Percentiles rank a stretch among this genome's conserved stretches.
These are phyloP conservation scores for Cladosporium sp. DNA, from an alignment of 2,329 filamentous ascomycete genomes.

Conservation along the genomic window DNA sequence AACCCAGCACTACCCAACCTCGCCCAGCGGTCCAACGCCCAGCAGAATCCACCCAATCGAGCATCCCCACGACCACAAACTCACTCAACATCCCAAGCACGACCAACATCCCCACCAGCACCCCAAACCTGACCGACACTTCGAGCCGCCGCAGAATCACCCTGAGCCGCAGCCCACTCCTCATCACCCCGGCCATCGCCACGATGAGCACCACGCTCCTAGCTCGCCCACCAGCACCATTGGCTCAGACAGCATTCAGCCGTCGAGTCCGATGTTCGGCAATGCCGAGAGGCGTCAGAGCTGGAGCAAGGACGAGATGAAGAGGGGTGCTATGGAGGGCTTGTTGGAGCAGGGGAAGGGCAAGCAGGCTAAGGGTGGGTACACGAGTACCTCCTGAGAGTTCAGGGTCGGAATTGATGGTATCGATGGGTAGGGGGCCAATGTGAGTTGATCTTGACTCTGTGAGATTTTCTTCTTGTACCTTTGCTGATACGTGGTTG, in stretches of 20 bases:
- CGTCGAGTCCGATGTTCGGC: constrained; percentile 19
- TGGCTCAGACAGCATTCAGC: constrained; percentile 16
- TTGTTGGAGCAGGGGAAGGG: constrained; percentile 18
- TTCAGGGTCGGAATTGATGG: neutral
- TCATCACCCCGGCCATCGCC: neutral
- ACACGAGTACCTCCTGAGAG: constrained; percentile 3
- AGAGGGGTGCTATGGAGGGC: constrained; percentile 27
- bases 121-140: neutral
- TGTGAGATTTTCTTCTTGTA: neutral
- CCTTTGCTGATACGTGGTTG: neutral
- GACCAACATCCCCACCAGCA: constrained; percentile 12
- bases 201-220: constrained; percentile 15
- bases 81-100: too few species aligned
- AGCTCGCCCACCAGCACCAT: constrained; percentile 10
- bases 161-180: too few species aligned
- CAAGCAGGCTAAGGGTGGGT: constrained; percentile 10
- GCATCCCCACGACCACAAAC: neutral
- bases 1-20: constrained; percentile 14
- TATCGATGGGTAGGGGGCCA: neutral
- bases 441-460: neutral
- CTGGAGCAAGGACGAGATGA: constrained; percentile 29
- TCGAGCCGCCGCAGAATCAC: constrained; percentile 9
- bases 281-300: constrained; percentile 21
- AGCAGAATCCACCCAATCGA: constrained; percentile 7
- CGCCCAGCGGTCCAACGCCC: constrained; percentile 9